Base-by-base conservation (phyloP, 768 basidiomycete species). In the Phylloporus arenicola region DNA sequence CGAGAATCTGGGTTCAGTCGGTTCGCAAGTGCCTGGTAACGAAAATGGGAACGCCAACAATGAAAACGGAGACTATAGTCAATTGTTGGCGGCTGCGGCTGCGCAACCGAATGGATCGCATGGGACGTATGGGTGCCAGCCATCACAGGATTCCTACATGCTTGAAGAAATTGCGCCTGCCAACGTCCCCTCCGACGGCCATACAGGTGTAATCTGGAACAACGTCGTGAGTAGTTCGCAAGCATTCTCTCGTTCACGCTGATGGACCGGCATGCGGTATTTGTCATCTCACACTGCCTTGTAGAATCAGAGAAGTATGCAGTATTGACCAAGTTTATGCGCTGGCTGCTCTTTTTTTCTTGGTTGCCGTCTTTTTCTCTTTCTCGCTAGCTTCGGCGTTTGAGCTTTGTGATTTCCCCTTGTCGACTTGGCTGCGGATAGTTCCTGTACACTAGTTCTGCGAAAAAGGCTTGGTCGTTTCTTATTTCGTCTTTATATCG, bases 91-190 rank as follows among this genome's bases (percentile, higher is more conserved):
- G 11, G 81, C 75, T 1, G 84, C 78, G 0, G 80, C 78, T 12
- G 76, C 78, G 11, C 79, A 79, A 14, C 79, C 80, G 37, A 74
- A 76, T 38, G 75, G 75, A 12, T 68, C 75, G 48, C 72, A 75
- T 44, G 75, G 76, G 8, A 71, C 77, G 40, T 78, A 77, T 60
- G 80, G 76, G 45, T 81, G 74, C 54, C 77, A 79, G 58, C 70
- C 73, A 22, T 74, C 75, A 12, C 79, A 81, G 48, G 82, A 86
- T 46, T 73, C 80, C 46, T 88, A 79, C 57, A 79, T 87, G 73
- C 73, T 81, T 33, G 86, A 87, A 61, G 85, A 86, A 70, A 78
- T 80, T 53, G 79, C 80, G 45, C 64, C 65, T 39, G 63, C 64
- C 22, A 66, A 60, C 41, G 40, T 57, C 27, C 68, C 67, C n/a